Percentiles rank a stretch among this genome's conserved stretches.
Conservation (phyloP, 768 basidiomycete species). For the Calocybe indica region DNA sequence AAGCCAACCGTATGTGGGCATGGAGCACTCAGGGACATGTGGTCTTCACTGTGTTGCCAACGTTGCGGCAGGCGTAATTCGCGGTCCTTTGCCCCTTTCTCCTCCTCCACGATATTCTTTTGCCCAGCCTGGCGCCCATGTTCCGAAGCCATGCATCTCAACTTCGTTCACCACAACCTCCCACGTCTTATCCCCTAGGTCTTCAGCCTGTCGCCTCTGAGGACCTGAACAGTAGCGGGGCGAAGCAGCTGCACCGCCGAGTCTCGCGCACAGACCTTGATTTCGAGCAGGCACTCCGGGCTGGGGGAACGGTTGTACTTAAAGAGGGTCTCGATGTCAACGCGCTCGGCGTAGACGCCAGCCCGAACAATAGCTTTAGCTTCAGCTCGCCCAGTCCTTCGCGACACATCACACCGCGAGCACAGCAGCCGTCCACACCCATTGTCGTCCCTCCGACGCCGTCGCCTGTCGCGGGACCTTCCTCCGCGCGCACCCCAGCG, state of each 20-base stretch:
- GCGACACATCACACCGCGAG: conserved; percentile 27
- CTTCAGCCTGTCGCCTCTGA: conserved; percentile 54
- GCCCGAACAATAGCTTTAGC: conserved; percentile 31
- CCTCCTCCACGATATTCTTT: neutral
- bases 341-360: conserved; percentile 50
- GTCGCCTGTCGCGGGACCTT: conserved; percentile 34
- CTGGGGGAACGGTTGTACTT: conserved; percentile 61
- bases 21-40: too few relatives aligned
- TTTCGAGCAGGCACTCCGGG: conserved; percentile 71
- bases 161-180: conserved; percentile 29
- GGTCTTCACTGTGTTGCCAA: too few relatives aligned
- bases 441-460: conserved; percentile 66
- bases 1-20: too few relatives aligned
- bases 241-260: conserved; percentile 39
- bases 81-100: too few relatives aligned
- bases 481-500: conserved; percentile 18
- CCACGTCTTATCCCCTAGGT: conserved; percentile 41
- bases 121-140: conserved; percentile 60
- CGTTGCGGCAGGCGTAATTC: too few relatives aligned
- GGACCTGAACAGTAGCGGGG: conserved; percentile 29
- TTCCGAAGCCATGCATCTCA: conserved; percentile 48
- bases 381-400: conserved; percentile 36
- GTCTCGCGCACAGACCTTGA: conserved; percentile 72
- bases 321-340: conserved; percentile 69
- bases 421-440: conserved; percentile 50